Conservation (phyloP, 495 filamentous ascomycete species). For the Aspergillus funiculosus region DNA sequence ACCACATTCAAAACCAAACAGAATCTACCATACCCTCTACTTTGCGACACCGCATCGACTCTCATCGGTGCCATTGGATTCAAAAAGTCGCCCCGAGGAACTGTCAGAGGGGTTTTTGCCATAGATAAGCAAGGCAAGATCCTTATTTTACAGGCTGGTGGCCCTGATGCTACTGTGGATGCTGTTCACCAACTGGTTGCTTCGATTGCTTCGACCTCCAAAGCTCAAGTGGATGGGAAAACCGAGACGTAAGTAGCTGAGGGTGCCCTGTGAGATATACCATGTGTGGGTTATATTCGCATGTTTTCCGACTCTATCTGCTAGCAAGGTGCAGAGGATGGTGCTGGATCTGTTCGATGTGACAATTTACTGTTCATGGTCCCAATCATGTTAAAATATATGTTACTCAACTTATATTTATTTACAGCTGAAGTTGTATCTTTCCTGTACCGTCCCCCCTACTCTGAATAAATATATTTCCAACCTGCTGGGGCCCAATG, state of each 20-base stretch:
- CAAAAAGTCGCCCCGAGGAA: conserved; percentile 72
- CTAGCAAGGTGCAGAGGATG: background rate
- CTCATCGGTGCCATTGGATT: conserved; percentile 72
- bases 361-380: too few species aligned
- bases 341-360: too few species aligned
- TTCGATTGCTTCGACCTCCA: conserved; percentile 13
- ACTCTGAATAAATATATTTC: too few species aligned
- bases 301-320: background rate
- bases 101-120: conserved; percentile 77
- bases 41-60: conserved; percentile 70
- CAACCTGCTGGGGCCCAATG: too few species aligned
- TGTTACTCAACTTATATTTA: too few species aligned
- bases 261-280: too few species aligned
- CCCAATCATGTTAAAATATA: too few species aligned
- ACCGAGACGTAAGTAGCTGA: background rate
- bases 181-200: conserved; percentile 37
- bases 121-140: conserved; percentile 63
- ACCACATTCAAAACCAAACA: conserved; percentile 86
- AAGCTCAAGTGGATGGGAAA: background rate
- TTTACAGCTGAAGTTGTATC: too few species aligned
- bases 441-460: too few species aligned
- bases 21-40: conserved; percentile 76
- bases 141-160: conserved; percentile 36
- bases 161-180: conserved; percentile 47
- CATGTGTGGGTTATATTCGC: background rate